phyloP scores from a whole-genome alignment of 2,329 filamentous ascomycete genomes.

The Myriosclerotinia duriaeana region DNA sequence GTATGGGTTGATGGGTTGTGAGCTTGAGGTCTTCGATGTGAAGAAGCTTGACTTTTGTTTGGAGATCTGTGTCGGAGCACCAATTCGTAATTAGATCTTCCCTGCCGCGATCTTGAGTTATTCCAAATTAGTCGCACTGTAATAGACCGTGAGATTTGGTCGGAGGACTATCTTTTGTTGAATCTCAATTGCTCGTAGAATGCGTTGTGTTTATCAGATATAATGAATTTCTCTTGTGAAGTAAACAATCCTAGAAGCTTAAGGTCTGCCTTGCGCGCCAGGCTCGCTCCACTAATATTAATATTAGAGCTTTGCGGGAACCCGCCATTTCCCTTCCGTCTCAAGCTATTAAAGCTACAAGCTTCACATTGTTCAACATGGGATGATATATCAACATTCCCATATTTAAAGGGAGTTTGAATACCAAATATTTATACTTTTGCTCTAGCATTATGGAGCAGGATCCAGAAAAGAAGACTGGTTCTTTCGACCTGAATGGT shows the following conservation, averaged over 20 bases:
- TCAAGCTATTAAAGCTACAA: constrained; percentile 11
- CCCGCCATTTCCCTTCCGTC: background rate
- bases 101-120: background rate
- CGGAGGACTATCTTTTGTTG: background rate
- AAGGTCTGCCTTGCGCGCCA: constrained; percentile 23
- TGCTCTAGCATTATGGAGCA: constrained; percentile 11
- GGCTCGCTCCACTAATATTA: constrained; percentile 12
- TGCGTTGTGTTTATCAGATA: constrained; percentile 3
- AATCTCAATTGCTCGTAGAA: background rate
- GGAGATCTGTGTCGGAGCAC: background rate
- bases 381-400: constrained; percentile 3
- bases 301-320: constrained; percentile 6
- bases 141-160: background rate
- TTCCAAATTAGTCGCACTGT: background rate
- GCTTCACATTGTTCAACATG: constrained; percentile 15
- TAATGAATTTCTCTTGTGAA: background rate
- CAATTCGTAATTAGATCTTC: background rate
- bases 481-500: constrained; percentile 7
- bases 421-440: background rate
- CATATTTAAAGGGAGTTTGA: background rate
- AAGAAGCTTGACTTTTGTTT: background rate
- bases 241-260: constrained; percentile 5
- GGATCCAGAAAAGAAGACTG: constrained; percentile 15
- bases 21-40: constrained; percentile 7
- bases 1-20: background rate